phyloP scores from a whole-genome alignment of 78 protist species.

The Cavenderia fasciculata region DNA sequence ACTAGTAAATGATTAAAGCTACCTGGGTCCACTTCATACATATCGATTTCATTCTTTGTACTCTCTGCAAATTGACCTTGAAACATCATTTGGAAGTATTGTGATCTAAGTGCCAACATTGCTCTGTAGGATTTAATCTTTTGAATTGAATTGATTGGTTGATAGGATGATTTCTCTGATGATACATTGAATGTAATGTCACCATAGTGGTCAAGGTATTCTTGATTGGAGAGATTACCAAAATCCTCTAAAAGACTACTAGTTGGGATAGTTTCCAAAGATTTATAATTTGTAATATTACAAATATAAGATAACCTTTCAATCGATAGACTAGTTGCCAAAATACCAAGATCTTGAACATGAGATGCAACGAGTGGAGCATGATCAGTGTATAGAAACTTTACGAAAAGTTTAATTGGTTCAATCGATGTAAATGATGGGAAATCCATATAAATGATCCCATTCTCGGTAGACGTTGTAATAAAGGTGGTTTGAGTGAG shows the following conservation, averaged over 20 bases:
- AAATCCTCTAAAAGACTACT: constrained; percentile 32
- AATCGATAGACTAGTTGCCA: constrained; percentile 11
- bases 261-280: constrained; percentile 27
- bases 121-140: constrained; percentile 10
- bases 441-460: constrained; percentile 14
- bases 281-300: not conserved
- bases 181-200: constrained; percentile 18
- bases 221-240: not conserved
- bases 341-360: constrained; percentile 23
- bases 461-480: not conserved
- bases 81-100: constrained; percentile 50
- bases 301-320: constrained; percentile 38
- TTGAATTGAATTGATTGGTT: not conserved
- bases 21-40: not conserved
- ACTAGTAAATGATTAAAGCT: not conserved
- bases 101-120: not conserved
- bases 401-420: not conserved
- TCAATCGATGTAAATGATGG: not conserved
- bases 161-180: not conserved
- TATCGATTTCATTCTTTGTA: constrained; percentile 14
- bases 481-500: not conserved
- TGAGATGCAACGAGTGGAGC: not conserved
- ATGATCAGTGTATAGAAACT: constrained; percentile 58
- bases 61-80: constrained; percentile 27
- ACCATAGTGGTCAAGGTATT: not conserved